phyloP scores from a whole-genome alignment of 1,284 basidiomycete genomes.

The Thecaphora thlaspeos region DNA sequence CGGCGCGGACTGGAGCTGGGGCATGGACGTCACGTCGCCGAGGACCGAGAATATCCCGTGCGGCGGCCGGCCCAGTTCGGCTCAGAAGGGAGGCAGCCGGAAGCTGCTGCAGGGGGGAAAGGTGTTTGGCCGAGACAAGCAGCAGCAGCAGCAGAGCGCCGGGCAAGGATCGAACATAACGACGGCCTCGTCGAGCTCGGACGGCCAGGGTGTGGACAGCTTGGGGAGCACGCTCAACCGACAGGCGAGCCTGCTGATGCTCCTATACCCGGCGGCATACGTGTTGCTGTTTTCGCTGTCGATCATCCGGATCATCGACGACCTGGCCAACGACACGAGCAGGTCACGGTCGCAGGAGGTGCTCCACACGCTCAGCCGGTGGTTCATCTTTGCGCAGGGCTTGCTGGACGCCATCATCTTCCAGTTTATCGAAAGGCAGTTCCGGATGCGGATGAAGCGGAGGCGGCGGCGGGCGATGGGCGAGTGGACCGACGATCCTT shows the following conservation, averaged over 20 bases:
- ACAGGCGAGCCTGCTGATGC: constrained; percentile 40
- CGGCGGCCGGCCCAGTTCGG: neutral
- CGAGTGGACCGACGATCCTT: constrained; percentile 22
- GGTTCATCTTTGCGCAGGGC: constrained; percentile 51
- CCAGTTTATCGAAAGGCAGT: constrained; percentile 47
- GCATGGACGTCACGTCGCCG: constrained; percentile 30
- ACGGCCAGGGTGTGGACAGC: constrained; percentile 39
- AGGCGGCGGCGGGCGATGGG: constrained; percentile 37
- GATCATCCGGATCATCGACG: constrained; percentile 35
- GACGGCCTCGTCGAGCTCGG: constrained; percentile 18
- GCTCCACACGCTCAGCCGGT: constrained; percentile 31
- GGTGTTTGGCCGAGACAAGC: no score
- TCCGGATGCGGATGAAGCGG: constrained; percentile 41
- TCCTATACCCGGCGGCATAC: constrained; percentile 47
- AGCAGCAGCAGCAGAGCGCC: neutral
- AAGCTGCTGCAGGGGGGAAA: no score
- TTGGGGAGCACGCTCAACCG: constrained; percentile 47
- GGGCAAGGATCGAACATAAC: constrained; percentile 9
- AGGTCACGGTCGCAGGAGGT: constrained; percentile 18
- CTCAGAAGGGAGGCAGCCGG: neutral
- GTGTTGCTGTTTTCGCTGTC: constrained; percentile 43
- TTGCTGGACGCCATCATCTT: constrained; percentile 49
- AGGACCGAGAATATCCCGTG: neutral
- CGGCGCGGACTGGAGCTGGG: constrained; percentile 40
- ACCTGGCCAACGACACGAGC: constrained; percentile 22